Evolutionary conservation across 2,329 filamentous ascomycete species (phyloP), one percentile per base, ranked within the genome.

Genomic region (Penicillium italicum): DNA sequence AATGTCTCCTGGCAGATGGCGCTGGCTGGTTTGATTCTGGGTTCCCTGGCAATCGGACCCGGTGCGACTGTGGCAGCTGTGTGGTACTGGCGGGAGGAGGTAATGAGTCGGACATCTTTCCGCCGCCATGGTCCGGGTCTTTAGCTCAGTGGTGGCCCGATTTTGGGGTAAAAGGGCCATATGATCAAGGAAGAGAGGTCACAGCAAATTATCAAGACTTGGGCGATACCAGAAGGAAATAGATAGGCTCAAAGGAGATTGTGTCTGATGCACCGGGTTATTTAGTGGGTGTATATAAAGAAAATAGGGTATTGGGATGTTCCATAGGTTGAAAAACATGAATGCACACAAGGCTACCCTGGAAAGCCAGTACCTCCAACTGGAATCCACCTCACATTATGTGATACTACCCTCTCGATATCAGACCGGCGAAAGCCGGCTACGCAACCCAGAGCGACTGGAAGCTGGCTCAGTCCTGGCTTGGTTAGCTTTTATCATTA

Each of bases 1-100:
- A 43, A 60, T 24, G 42, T 66, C 4, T 26, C 48, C n/a, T 41
- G 28, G 51, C 16, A 18, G n/a, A n/a, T 38, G 11, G 43, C 28
- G 4, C 7, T 59, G 12, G 22, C 18, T 14, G 34, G 30, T 9
- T 34, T 66, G 18, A 12, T 58, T 26, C n/a, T 58, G 6, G 60
- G 59, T 4, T 54, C 45, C 12, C 20, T 59, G 20, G 16, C 50
- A 20, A 36, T 63, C 36, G 66, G 65, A 6, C 65, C 66, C 16
- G 66, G 61, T 9, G 63, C 62, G 8, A 58, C 60, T 14, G 30
- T 50, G 36, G 57, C 59, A 7, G 55, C 53, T 50, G 56, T 66
- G 31, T 68, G 65, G 61, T 64, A 59, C 37, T 67, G 59, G 63
- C 50, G 61, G 28, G 66, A 68, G 46, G 41, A 56, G 3, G 41